phyloP scores from a whole-genome alignment of 106 monocot species.

The Alisma plantagoaquatica region DNA sequence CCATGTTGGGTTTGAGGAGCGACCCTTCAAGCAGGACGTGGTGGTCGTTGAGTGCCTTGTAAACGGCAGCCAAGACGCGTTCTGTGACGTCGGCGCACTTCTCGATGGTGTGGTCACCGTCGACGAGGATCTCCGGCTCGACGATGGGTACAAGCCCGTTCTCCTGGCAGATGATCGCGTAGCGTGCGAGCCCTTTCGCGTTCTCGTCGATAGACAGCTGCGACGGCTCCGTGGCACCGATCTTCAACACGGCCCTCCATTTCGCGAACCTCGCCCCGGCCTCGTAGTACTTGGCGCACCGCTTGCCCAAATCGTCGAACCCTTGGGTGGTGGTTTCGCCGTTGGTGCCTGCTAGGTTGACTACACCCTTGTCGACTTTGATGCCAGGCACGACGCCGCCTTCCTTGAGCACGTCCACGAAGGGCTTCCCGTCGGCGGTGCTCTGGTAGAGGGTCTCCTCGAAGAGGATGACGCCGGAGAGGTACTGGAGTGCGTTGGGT shows the following conservation, averaged over 20 bases:
- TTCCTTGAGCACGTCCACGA: conserved; percentile 13
- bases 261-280: conserved; percentile 24
- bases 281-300: conserved; percentile 18
- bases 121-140: conserved; percentile 24
- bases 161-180: conserved; percentile 25
- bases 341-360: conserved; percentile 14
- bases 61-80: conserved; percentile 17
- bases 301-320: conserved; percentile 16
- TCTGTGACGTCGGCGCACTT: conserved; percentile 16
- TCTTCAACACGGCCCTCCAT: conserved; percentile 22
- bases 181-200: conserved; percentile 18
- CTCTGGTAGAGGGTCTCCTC: conserved; percentile 24
- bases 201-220: conserved; percentile 22
- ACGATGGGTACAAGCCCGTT: conserved; percentile 22
- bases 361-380: conserved; percentile 27
- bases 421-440: conserved; percentile 9
- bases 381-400: conserved; percentile 22
- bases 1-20: conserved; percentile 27
- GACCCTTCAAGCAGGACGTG: conserved; percentile 20
- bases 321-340: conserved; percentile 25
- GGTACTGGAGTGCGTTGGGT: conserved; percentile 6
- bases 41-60: conserved; percentile 22
- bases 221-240: conserved; percentile 12
- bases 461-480: conserved; percentile 24
- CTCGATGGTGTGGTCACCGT: conserved; percentile 12